These are phyloP conservation scores for Brassica rapa DNA, from an alignment of 345 rosid species.

Conservation along the genomic window DNA sequence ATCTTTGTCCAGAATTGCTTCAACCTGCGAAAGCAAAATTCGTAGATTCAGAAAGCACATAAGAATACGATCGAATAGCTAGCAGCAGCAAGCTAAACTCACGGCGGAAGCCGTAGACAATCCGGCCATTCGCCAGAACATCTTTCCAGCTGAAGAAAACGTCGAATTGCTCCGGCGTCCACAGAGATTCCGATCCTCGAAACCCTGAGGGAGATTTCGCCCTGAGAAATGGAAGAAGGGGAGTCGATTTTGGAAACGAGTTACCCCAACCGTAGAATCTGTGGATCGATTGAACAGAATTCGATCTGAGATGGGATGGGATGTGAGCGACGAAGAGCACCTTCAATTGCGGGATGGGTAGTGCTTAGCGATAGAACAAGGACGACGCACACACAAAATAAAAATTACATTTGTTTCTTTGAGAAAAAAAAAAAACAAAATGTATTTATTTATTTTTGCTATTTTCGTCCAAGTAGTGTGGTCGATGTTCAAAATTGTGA, in stretches of 20 bases:
- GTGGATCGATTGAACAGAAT: neutral
- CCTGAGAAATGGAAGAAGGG: neutral
- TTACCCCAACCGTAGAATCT: slow-evolving; percentile 17
- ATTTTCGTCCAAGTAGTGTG: slow-evolving; percentile 24
- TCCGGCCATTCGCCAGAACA: slow-evolving; percentile 98
- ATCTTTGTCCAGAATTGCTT: slow-evolving; percentile 85
- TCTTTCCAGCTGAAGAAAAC: slow-evolving; percentile 41
- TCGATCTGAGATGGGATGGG: slow-evolving; percentile 30
- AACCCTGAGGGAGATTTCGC: slow-evolving; percentile 40
- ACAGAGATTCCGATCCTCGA: slow-evolving; percentile 51
- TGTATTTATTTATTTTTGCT: neutral
- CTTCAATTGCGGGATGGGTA: slow-evolving; percentile 39
- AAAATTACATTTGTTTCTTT: too few relatives aligned
- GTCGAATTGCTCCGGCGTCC: slow-evolving; percentile 29
- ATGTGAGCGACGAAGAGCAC: slow-evolving; percentile 36
- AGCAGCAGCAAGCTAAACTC: slow-evolving; percentile 33
- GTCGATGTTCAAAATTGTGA: slow-evolving; percentile 35
- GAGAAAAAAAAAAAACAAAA: too few relatives aligned
- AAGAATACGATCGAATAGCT: neutral
- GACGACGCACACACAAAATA: neutral
- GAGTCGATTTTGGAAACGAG: slow-evolving; percentile 15
- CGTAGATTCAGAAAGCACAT: slow-evolving; percentile 2
- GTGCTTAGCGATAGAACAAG: slow-evolving; percentile 26
- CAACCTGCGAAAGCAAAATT: slow-evolving; percentile 60
- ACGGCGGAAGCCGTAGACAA: slow-evolving; percentile 94